Base-by-base conservation (phyloP, 805 yeast species). In the Nakazawaea wickerhamii region DNA sequence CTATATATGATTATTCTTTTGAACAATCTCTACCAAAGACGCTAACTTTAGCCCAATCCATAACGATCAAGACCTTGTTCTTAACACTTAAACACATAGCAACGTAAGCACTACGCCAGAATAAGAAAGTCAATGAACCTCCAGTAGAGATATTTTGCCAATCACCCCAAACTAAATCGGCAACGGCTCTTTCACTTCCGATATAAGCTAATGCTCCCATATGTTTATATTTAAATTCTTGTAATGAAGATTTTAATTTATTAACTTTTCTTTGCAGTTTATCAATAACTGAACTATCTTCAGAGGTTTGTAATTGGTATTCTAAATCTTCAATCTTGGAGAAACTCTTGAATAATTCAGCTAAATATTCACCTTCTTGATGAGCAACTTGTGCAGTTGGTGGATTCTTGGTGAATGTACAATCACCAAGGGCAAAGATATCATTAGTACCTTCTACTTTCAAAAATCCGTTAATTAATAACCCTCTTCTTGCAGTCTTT, bases 341-440 rank as follows among this genome's bases (percentile, higher is more conserved):
- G 53, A 79, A 64, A 53, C 73, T 81, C 60, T 76, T 74, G 63
- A 90, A 83, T 51, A 80, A 77, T 28, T 70, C 67, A 45, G 91
- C 93, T 52, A 90, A 75, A 66, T 77, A 90, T 45, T 73, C 70
- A 63, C 96, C 97, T 67, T 90, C 86, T 71, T 90, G 97, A 67
- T 88, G 81, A 36, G 98, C 98, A 45, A 89, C 97, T 73, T 90
- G 97, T 22, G 97, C 98, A 48, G 98, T 90, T 54, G 98, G 97
- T 32, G 96, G 91, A 54, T 79, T 80, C 61, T 87, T 86, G 50
- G 93, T 85, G 63, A 84, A 80, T 30, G 97, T 86, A 70, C 97
- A 90, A 69, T 90, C 98, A 63, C 98, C 98, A 45, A 90, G 67
- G 38, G 95, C 97, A 65, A 73, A 91, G 54, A 91, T 79, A 18